These are phyloP conservation scores for Echium plantagineum DNA, from an alignment of 257 asterid species.

Conservation along the genomic window DNA sequence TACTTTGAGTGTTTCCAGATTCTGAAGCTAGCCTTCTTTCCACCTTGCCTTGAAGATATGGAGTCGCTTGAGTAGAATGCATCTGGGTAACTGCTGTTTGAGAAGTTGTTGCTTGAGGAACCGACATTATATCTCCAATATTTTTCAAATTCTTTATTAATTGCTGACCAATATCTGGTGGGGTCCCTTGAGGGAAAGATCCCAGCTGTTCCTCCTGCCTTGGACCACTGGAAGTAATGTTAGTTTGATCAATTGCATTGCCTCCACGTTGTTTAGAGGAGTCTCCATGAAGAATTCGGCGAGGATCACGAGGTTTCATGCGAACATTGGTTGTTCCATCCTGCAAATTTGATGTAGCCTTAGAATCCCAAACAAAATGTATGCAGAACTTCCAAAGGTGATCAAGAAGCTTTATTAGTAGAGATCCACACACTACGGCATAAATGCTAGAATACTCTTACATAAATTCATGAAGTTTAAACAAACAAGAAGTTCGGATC, in stretches of 20 bases:
- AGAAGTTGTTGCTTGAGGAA: constrained; percentile 41
- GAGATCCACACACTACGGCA: too few relatives aligned
- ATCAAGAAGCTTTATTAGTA: too few relatives aligned
- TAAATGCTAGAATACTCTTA: too few relatives aligned
- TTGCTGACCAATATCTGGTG: constrained; percentile 71
- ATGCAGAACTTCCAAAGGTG: neutral
- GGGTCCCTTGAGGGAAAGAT: constrained; percentile 15
- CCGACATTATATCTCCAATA: constrained; percentile 60
- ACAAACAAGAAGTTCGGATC: too few relatives aligned
- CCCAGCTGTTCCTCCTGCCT: constrained; percentile 45
- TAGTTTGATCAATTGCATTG: constrained; percentile 40
- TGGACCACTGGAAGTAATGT: constrained; percentile 26
- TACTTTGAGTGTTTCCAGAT: constrained; percentile 28
- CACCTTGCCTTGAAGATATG: constrained; percentile 28
- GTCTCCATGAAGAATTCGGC: constrained; percentile 60
- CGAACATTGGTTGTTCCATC: constrained; percentile 66
- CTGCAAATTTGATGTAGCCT: constrained; percentile 31
- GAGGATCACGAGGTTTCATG: constrained; percentile 97
- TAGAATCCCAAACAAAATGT: constrained; percentile 2
- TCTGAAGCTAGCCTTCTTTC: constrained; percentile 33
- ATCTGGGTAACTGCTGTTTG: constrained; percentile 28
- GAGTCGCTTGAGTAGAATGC: constrained; percentile 29
- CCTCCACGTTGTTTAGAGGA: constrained; percentile 32
- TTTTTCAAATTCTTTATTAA: constrained; percentile 64
- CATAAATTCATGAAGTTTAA: too few relatives aligned